Conservation (phyloP, 1,284 basidiomycete genomes). For the Dichomitus squalens region DNA sequence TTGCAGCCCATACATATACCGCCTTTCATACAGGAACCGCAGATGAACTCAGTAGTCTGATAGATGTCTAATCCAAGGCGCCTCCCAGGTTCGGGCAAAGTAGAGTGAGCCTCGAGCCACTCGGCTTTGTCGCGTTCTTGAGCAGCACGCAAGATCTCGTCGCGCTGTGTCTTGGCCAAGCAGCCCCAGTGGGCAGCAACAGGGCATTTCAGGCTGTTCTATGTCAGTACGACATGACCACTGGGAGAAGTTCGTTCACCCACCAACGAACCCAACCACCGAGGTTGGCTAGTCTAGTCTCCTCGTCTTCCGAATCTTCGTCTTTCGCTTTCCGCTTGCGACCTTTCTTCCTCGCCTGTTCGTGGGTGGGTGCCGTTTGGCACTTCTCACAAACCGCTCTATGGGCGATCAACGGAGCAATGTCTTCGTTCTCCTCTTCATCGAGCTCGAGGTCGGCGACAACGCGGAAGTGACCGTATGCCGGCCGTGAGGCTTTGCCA, state of each 20-base stretch:
- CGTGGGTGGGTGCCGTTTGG: slow-evolving; percentile 57
- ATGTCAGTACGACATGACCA: background rate
- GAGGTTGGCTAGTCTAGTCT: slow-evolving; percentile 53
- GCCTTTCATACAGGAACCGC: slow-evolving; percentile 74
- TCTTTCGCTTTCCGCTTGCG: slow-evolving; percentile 45
- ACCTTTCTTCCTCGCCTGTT: slow-evolving; percentile 39
- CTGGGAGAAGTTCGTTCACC: slow-evolving; percentile 17
- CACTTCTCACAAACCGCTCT: slow-evolving; percentile 74
- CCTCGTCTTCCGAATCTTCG: slow-evolving; percentile 52
- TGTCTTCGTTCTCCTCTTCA: slow-evolving; percentile 57
- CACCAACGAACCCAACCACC: slow-evolving; percentile 90
- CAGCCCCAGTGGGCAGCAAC: slow-evolving; percentile 83
- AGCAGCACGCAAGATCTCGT: slow-evolving; percentile 72
- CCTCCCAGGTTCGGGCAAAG: slow-evolving; percentile 35
- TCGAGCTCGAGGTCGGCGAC: slow-evolving; percentile 61
- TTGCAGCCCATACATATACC: slow-evolving; percentile 80
- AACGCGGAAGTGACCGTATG: slow-evolving; percentile 67
- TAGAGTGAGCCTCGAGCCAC: slow-evolving; percentile 34
- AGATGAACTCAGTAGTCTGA: slow-evolving; percentile 78
- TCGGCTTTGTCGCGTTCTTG: slow-evolving; percentile 50
- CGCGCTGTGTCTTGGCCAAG: slow-evolving; percentile 62
- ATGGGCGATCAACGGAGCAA: slow-evolving; percentile 57
- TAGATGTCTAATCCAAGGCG: slow-evolving; percentile 49
- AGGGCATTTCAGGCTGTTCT: slow-evolving; percentile 70
- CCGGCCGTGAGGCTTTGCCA: slow-evolving; percentile 51